phyloP scores from a whole-genome alignment of 768 basidiomycete genomes.

The Imleria badia region DNA sequence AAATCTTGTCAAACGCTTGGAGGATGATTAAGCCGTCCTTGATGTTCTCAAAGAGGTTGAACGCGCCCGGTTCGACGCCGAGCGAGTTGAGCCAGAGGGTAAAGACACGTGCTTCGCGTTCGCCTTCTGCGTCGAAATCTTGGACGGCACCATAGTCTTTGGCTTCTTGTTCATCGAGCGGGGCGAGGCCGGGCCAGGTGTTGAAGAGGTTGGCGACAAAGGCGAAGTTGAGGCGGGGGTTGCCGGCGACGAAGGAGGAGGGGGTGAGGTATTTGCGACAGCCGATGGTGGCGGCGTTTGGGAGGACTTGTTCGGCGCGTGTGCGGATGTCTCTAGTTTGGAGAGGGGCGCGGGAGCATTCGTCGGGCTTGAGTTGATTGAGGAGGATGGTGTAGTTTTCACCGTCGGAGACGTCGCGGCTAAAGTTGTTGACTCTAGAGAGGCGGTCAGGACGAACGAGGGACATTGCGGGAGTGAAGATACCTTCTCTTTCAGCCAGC shows the following conservation, averaged over 20 bases:
- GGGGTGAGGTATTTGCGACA: too few relatives aligned
- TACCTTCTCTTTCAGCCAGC: conserved; percentile 82
- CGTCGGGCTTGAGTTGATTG: conserved; percentile 91
- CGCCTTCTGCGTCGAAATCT: conserved; percentile 98
- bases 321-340: conserved; percentile 79
- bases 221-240: conserved; percentile 95
- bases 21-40: conserved; percentile 90
- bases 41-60: too few relatives aligned
- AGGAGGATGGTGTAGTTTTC: conserved; percentile 95
- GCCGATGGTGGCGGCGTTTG: conserved; percentile 93
- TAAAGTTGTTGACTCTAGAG: conserved; percentile 93
- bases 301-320: conserved; percentile 91
- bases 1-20: conserved; percentile 95
- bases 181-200: conserved; percentile 92
- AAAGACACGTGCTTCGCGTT: conserved; percentile 96
- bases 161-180: conserved; percentile 91
- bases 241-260: conserved; percentile 87
- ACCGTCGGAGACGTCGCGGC: too few relatives aligned
- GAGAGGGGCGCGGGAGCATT: conserved; percentile 86
- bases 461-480: not conserved
- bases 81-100: too few relatives aligned
- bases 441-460: not conserved
- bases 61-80: too few relatives aligned
- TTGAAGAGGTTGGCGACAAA: conserved; percentile 99
- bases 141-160: conserved; percentile 89